Percentiles rank a stretch among this genome's conserved stretches.
Evolutionary conservation across 768 basidiomycete species (phyloP).

Genomic region (Pulveroboletus ravenelii): DNA sequence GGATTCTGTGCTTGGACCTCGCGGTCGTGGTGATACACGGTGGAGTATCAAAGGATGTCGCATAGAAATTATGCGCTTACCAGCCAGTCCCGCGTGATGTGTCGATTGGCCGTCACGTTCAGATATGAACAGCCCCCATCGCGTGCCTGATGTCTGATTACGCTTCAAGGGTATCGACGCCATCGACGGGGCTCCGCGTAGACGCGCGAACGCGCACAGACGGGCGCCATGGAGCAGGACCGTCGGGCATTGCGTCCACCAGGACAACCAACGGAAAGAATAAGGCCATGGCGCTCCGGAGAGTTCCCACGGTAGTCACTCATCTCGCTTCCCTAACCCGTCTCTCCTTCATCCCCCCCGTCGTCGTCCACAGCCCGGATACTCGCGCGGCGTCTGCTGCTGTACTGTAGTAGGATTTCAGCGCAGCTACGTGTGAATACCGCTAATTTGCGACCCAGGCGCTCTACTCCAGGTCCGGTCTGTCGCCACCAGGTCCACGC

Average conservation of each 20-base stretch:
- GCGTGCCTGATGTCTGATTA: conserved; percentile 17
- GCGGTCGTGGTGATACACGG: not conserved
- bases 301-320: conserved; percentile 15
- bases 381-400: no score
- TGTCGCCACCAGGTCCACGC: conserved; percentile 10
- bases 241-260: no score
- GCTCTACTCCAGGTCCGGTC: conserved; percentile 6
- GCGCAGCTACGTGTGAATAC: no score
- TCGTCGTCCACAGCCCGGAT: not conserved
- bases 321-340: not conserved
- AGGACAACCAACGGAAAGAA: no score
- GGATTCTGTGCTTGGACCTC: not conserved
- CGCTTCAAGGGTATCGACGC: no score
- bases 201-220: no score
- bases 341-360: not conserved
- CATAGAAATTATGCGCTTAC: conserved; percentile 19
- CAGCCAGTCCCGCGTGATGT: not conserved
- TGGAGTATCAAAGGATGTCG: not conserved
- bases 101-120: no score
- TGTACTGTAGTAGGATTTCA: no score
- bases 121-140: conserved; percentile 21
- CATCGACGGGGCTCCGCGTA: no score
- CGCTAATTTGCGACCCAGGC: no score
- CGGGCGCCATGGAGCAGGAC: no score
- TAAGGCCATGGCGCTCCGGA: no score